These are phyloP conservation scores for Leonotis leonurus DNA, from an alignment of 257 asterid genomes.

Conservation along the genomic window DNA sequence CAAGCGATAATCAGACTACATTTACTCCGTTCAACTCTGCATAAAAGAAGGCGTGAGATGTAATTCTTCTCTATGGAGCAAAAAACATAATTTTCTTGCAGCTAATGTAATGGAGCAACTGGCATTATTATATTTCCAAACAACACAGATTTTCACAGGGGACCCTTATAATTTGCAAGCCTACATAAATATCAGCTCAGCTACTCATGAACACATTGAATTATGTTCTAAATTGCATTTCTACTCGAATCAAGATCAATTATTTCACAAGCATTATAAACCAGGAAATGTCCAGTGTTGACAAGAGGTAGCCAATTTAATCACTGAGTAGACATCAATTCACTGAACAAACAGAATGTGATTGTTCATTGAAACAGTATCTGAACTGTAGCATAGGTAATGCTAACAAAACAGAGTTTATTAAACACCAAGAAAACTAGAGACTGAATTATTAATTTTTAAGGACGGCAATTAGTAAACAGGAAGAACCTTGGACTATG, in stretches of 20 bases:
- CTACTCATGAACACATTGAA: neutral
- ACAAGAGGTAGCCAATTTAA: neutral
- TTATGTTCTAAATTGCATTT: neutral
- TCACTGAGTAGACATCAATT: neutral
- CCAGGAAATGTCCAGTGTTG: neutral
- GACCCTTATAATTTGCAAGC: neutral
- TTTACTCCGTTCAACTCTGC: neutral
- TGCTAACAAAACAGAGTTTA: neutral
- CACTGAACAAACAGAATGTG: neutral
- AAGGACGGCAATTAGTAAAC: neutral
- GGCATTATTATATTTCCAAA: neutral
- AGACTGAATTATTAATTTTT: neutral
- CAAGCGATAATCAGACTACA: neutral
- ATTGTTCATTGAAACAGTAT: neutral
- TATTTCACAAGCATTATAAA: neutral
- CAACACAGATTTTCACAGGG: neutral
- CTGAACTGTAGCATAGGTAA: neutral
- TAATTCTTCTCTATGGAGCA: neutral
- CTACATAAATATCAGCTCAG: neutral
- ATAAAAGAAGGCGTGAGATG: neutral
- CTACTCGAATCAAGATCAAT: neutral
- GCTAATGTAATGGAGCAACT: neutral
- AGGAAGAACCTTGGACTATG: conserved; percentile 80
- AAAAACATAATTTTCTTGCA: neutral
- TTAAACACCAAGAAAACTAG: neutral